Evolutionary conservation across 306 rosid species (phyloP).

Genomic region (Cicer arietinum): DNA sequence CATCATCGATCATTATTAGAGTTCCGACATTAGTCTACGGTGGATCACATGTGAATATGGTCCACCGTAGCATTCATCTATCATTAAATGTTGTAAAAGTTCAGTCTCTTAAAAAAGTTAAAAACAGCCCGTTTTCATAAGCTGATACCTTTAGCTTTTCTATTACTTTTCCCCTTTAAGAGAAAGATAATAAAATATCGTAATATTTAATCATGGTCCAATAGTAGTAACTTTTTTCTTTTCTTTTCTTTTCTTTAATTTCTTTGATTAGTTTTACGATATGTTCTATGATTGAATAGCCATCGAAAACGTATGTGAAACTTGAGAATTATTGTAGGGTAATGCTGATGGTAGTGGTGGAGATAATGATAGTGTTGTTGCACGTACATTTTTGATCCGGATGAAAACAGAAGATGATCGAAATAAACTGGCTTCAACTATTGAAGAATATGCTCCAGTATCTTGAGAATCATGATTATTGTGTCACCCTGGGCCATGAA

Average conservation of each 20-base stretch:
- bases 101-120: not conserved
- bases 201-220: not conserved
- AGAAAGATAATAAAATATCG: not conserved
- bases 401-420: conserved; percentile 89
- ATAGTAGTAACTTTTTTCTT: not conserved
- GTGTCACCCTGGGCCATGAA: conserved; percentile 39
- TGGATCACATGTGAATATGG: no score
- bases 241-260: not conserved
- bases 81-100: not conserved
- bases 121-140: not conserved
- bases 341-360: conserved; percentile 64
- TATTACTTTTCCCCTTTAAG: not conserved
- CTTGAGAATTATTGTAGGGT: conserved; percentile 59
- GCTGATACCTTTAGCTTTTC: not conserved
- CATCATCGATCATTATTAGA: no score
- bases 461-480: conserved; percentile 52
- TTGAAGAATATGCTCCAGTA: conserved; percentile 87
- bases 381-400: conserved; percentile 87
- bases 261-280: not conserved
- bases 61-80: no score
- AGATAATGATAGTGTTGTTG: conserved; percentile 57
- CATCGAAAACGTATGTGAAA: conserved; percentile 2
- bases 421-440: conserved; percentile 73
- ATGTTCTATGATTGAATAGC: conserved; percentile 25
- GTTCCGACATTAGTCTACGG: no score